Conservation (phyloP, 331 rosid species). For the Cucumis variabilis region DNA sequence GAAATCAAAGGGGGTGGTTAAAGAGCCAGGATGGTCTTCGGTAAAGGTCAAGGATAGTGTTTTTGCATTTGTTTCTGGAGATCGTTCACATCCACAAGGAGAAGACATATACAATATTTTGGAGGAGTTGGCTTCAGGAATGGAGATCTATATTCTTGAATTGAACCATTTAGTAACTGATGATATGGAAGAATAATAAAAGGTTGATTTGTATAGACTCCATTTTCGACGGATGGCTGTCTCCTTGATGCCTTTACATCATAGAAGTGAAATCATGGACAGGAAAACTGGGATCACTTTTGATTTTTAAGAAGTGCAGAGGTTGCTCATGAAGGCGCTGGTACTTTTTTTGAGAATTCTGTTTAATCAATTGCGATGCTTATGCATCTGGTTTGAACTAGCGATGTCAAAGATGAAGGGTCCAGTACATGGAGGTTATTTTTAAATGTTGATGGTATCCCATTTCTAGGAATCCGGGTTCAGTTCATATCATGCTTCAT, state of each 20-base stretch:
- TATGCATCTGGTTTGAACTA: neutral
- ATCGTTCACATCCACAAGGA: constrained; percentile 55
- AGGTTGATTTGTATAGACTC: neutral
- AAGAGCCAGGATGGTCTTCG: constrained; percentile 90
- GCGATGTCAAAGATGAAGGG: constrained; percentile 17
- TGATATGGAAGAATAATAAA: constrained; percentile 44
- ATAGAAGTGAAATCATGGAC: neutral
- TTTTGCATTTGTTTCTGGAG: constrained; percentile 57
- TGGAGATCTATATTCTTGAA: constrained; percentile 43
- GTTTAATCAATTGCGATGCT: neutral
- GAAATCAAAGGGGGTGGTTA: constrained; percentile 70
- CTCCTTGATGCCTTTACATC: neutral
- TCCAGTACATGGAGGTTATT: neutral
- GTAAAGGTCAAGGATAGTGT: constrained; percentile 54
- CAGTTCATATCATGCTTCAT: constrained; percentile 6
- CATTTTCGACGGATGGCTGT: neutral
- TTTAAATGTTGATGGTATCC: neutral
- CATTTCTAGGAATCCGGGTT: neutral
- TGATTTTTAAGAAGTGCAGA: neutral
- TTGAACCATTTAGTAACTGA: constrained; percentile 39
- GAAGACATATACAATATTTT: constrained; percentile 52
- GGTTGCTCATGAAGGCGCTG: neutral
- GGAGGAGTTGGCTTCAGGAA: constrained; percentile 51
- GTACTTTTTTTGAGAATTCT: no score
- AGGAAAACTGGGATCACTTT: neutral